Conservation (phyloP, 2,329 filamentous ascomycete genomes). For the Fusarium sp. region DNA sequence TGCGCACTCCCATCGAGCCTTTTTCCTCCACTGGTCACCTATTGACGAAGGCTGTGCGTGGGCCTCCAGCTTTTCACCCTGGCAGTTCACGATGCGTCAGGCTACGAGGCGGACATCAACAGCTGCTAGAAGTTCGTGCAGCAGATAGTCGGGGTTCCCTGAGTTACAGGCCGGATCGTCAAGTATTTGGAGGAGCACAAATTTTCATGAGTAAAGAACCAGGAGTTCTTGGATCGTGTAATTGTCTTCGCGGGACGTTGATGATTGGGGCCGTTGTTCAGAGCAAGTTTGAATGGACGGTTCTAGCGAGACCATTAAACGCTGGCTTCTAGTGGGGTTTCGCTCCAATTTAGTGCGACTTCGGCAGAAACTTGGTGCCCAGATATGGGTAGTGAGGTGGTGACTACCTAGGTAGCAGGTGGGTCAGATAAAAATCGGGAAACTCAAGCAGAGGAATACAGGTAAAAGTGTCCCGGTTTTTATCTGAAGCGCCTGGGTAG, state of each 20-base stretch:
- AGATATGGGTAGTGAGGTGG: not conserved
- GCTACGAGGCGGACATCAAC: slow-evolving; percentile 21
- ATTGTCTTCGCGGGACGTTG: slow-evolving; percentile 7
- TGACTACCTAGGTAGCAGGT: not conserved
- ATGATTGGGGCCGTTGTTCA: slow-evolving; percentile 1
- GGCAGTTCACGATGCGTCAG: slow-evolving; percentile 35
- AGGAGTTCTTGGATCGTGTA: not conserved
- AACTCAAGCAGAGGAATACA: no score
- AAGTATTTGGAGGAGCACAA: not conserved
- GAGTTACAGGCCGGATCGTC: not conserved
- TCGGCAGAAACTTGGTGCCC: slow-evolving; percentile 11
- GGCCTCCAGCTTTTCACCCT: slow-evolving; percentile 46
- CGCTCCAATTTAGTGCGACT: slow-evolving; percentile 34
- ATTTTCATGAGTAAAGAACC: slow-evolving; percentile 3
- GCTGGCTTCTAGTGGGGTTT: slow-evolving; percentile 35
- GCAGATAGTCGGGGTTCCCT: not conserved
- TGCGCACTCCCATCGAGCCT: slow-evolving; percentile 50
- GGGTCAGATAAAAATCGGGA: no score
- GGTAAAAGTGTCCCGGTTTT: no score
- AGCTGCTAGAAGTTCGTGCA: slow-evolving; percentile 10
- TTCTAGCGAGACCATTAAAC: slow-evolving; percentile 9
- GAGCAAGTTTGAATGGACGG: slow-evolving; percentile 8
- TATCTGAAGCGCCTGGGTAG: no score
- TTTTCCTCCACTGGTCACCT: slow-evolving; percentile 40
- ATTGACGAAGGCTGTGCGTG: slow-evolving; percentile 36